These are phyloP conservation scores for Mycoemilia scoparia DNA, from an alignment of 192 early-diverging fungal species.

Conservation along the genomic window DNA sequence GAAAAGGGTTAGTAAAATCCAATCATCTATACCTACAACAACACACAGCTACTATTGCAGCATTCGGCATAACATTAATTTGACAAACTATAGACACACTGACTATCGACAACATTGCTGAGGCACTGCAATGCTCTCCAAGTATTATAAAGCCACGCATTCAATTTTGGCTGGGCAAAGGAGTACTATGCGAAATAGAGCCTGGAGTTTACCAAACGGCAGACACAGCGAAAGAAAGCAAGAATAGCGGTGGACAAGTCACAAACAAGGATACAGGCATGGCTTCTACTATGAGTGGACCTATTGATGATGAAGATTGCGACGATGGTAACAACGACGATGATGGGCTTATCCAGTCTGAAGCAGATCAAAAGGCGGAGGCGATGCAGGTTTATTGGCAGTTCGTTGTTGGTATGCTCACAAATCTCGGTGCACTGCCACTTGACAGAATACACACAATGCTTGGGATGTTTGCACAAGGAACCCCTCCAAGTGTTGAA, in stretches of 20 bases:
- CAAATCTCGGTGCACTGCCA: conserved; percentile 34
- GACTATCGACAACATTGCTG: conserved; percentile 4
- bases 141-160: conserved; percentile 7
- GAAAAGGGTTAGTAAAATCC: too few relatives aligned
- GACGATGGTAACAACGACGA: neutral
- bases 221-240: conserved; percentile 3
- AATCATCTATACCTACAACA: too few relatives aligned
- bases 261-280: neutral
- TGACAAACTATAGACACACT: neutral
- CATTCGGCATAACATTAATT: too few relatives aligned
- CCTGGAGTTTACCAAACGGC: conserved; percentile 5
- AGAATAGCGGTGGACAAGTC: too few relatives aligned
- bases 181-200: conserved; percentile 14
- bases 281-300: neutral
- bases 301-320: neutral
- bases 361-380: conserved; percentile 7
- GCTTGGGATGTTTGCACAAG: conserved; percentile 32
- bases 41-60: too few relatives aligned
- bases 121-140: conserved; percentile 7
- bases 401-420: conserved; percentile 35
- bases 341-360: neutral
- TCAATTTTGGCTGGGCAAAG: conserved; percentile 18
- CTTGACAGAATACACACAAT: conserved; percentile 33
- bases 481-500: conserved; percentile 13
- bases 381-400: conserved; percentile 29